A percentile compares a stretch with the other conserved stretches of the same genome.
Conservation (phyloP, 768 basidiomycete species). For the Lactarius pseudohatsudake region DNA sequence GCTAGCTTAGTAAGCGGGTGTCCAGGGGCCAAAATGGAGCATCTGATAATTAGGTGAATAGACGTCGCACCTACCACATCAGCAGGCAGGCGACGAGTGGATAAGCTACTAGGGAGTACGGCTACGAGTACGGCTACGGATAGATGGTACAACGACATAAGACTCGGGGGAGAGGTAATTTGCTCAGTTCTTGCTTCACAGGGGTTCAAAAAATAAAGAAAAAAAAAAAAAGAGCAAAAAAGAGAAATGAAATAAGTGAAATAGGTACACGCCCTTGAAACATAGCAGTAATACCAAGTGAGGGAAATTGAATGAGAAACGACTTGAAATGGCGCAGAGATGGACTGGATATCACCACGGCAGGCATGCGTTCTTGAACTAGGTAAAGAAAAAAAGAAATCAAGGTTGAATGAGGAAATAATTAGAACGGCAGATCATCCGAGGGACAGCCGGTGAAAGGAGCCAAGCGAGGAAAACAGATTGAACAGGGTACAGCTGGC, state of each 20-base stretch:
- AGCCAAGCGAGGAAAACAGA: neutral
- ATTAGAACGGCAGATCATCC: neutral
- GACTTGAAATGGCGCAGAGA: slow-evolving; percentile 20
- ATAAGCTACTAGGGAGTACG: slow-evolving; percentile 28
- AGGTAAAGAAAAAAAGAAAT: neutral
- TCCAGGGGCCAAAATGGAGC: slow-evolving; percentile 13
- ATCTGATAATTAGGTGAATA: slow-evolving; percentile 28
- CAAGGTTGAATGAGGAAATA: neutral
- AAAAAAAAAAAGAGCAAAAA: neutral
- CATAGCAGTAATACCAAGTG: slow-evolving; percentile 19
- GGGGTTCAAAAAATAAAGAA: slow-evolving; percentile 8
- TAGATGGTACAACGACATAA: slow-evolving; percentile 26
- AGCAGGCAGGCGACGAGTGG: slow-evolving; percentile 11
- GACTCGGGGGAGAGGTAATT: slow-evolving; percentile 4
- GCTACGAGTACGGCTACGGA: slow-evolving; percentile 18
- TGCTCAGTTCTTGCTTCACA: slow-evolving; percentile 22
- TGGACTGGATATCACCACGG: slow-evolving; percentile 24
- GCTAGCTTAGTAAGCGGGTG: neutral
- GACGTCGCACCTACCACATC: slow-evolving; percentile 7
- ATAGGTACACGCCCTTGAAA: slow-evolving; percentile 14
- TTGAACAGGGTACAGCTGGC: slow-evolving; percentile 15
- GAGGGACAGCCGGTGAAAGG: slow-evolving; percentile 10
- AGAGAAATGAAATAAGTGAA: neutral
- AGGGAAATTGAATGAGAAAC: slow-evolving; percentile 2
- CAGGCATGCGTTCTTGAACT: slow-evolving; percentile 12